phyloP scores from a whole-genome alignment of 345 rosid species.

The Citrus australasica region DNA sequence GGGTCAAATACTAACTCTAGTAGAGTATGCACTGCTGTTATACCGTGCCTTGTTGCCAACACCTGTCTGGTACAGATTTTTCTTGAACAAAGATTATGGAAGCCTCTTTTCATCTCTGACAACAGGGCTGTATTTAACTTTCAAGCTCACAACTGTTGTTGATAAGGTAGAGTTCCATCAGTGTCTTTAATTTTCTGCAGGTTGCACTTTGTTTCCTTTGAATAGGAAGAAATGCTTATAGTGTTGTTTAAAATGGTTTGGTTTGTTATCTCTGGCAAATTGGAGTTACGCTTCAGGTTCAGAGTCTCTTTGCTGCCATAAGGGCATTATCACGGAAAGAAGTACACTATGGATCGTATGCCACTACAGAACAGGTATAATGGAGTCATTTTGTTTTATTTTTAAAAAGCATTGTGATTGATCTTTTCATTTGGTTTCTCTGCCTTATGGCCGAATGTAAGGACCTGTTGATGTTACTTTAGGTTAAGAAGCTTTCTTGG shows the following conservation, averaged over 20 bases:
- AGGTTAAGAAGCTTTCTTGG: neutral
- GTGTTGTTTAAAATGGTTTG: neutral
- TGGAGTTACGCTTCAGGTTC: slow-evolving; percentile 34
- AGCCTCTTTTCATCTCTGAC: slow-evolving; percentile 81
- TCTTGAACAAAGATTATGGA: slow-evolving; percentile 80
- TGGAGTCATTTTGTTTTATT: neutral
- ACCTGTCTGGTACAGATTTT: slow-evolving; percentile 91
- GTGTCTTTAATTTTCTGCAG: neutral
- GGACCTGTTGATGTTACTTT: neutral
- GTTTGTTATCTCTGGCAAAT: neutral
- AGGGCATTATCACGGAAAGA: slow-evolving; percentile 50
- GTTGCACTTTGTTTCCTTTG: neutral
- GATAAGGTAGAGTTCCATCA: slow-evolving; percentile 49
- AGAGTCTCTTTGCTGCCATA: slow-evolving; percentile 44
- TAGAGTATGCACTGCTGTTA: slow-evolving; percentile 63
- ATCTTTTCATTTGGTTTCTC: neutral
- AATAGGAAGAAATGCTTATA: neutral
- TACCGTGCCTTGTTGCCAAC: slow-evolving; percentile 83
- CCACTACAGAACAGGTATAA: slow-evolving; percentile 55
- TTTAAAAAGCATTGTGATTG: neutral
- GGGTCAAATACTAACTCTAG: slow-evolving; percentile 83
- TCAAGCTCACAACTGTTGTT: slow-evolving; percentile 78
- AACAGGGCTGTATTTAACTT: slow-evolving; percentile 79
- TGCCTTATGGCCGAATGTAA: neutral
- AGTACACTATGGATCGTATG: slow-evolving; percentile 55